Evolutionary conservation across 2,329 filamentous ascomycete species (phyloP).

Genomic region (Colletotrichum higginsianum): DNA sequence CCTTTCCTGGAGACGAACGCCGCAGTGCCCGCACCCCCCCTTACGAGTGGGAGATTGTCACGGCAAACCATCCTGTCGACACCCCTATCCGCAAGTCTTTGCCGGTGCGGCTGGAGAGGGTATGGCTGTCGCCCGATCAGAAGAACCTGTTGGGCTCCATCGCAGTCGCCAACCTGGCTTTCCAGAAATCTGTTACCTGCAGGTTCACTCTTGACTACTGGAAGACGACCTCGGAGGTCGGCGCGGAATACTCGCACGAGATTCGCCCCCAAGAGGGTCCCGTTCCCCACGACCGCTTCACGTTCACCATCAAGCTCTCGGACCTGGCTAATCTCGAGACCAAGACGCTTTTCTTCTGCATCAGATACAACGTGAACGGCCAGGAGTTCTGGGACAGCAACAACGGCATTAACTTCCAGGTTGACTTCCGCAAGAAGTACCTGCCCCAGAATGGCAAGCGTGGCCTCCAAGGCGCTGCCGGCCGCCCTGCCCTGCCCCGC

Average conservation of each 20-base stretch:
- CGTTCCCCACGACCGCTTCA: constrained; percentile 87
- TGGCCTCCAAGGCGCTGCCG: constrained; percentile 63
- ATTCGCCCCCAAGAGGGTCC: constrained; percentile 55
- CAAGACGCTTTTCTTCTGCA: constrained; percentile 93
- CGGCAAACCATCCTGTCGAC: constrained; percentile 76
- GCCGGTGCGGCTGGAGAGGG: constrained; percentile 85
- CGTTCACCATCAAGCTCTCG: constrained; percentile 92
- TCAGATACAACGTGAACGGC: constrained; percentile 88
- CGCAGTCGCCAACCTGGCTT: constrained; percentile 89
- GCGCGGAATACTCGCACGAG: constrained; percentile 84
- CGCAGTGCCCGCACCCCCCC: constrained; percentile 60
- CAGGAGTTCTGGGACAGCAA: constrained; percentile 98
- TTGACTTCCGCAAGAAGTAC: constrained; percentile 89
- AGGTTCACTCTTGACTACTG: constrained; percentile 98
- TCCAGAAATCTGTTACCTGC: constrained; percentile 90
- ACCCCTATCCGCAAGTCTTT: constrained; percentile 72
- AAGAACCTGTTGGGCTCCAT: constrained; percentile 88
- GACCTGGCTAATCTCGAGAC: constrained; percentile 92
- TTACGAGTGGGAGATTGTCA: constrained; percentile 89
- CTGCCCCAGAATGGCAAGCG: constrained; percentile 74
- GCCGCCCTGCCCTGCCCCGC: constrained; percentile 72
- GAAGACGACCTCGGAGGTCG: constrained; percentile 97
- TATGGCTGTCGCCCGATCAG: constrained; percentile 90
- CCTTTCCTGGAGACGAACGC: constrained; percentile 75
- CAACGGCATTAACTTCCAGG: constrained; percentile 86